A percentile compares a stretch with the other conserved stretches of the same genome.
phyloP scores from a whole-genome alignment of 345 rosid species.

The Euphorbia lathyris region DNA sequence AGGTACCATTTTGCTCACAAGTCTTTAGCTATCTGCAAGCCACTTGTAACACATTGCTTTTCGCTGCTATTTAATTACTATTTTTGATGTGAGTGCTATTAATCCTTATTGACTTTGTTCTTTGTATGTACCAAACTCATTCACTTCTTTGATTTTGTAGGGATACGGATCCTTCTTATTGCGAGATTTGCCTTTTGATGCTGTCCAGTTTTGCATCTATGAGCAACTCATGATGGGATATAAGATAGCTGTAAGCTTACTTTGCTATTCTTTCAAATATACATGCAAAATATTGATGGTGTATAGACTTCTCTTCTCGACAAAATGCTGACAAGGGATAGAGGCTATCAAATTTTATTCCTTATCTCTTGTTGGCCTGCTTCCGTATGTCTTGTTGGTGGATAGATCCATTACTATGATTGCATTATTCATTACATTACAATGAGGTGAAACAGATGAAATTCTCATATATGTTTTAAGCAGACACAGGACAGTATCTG shows the following conservation, averaged over 20 bases:
- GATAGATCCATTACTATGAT: background rate
- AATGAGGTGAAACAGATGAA: background rate
- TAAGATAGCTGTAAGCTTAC: conserved; percentile 60
- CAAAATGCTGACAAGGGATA: background rate
- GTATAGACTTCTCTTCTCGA: background rate
- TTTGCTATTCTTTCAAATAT: background rate
- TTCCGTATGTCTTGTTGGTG: background rate
- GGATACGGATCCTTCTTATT: conserved; percentile 84
- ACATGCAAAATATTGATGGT: background rate
- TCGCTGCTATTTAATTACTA: background rate
- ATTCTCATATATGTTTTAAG: background rate
- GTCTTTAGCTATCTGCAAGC: background rate
- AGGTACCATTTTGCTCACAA: background rate
- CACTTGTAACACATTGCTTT: background rate
- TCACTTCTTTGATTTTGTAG: conserved; percentile 29
- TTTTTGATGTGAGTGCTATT: background rate
- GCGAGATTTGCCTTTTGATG: conserved; percentile 97
- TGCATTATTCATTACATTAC: background rate
- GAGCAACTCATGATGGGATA: conserved; percentile 90
- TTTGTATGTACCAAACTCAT: background rate
- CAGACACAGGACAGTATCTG: background rate
- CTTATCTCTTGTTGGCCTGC: background rate
- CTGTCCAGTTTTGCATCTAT: conserved; percentile 90
- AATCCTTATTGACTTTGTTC: background rate
- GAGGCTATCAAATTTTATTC: background rate